Conservation (phyloP, 2,329 filamentous ascomycete genomes). For the Ramularia endophylla region DNA sequence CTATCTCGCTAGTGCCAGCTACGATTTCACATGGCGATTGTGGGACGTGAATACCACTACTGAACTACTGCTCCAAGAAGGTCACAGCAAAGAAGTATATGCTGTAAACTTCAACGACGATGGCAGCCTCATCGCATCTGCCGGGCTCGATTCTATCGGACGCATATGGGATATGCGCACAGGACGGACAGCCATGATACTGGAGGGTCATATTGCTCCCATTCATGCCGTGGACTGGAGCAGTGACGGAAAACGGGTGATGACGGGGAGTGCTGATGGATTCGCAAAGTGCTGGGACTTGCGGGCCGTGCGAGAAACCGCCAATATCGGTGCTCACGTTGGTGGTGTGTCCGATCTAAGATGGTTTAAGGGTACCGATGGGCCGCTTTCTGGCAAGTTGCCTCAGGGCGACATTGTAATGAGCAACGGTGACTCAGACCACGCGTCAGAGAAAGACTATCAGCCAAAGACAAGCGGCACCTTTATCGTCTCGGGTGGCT, state of each 20-base stretch:
- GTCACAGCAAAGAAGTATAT: slow-evolving; percentile 90
- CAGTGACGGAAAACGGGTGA: slow-evolving; percentile 79
- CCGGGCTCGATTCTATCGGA: slow-evolving; percentile 90
- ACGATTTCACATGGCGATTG: slow-evolving; percentile 92
- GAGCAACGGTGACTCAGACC: slow-evolving; percentile 15
- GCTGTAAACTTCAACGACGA: slow-evolving; percentile 85
- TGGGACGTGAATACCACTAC: slow-evolving; percentile 87
- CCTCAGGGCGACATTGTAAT: slow-evolving; percentile 40
- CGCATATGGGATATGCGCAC: slow-evolving; percentile 93
- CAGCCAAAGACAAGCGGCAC: slow-evolving; percentile 79
- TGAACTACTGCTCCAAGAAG: slow-evolving; percentile 84
- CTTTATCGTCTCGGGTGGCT: slow-evolving; percentile 85
- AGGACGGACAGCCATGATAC: slow-evolving; percentile 89
- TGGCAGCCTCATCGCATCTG: slow-evolving; percentile 82
- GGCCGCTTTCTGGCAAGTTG: slow-evolving; percentile 56
- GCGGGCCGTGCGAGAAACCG: slow-evolving; percentile 75
- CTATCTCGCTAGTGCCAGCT: slow-evolving; percentile 87
- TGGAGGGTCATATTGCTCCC: slow-evolving; percentile 88
- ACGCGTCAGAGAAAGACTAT: slow-evolving; percentile 1
- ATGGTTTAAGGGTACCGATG: slow-evolving; percentile 87
- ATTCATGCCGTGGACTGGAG: slow-evolving; percentile 94
- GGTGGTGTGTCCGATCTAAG: slow-evolving; percentile 87
- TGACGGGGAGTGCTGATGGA: slow-evolving; percentile 89
- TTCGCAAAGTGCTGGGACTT: slow-evolving; percentile 99
- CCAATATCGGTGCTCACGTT: slow-evolving; percentile 82